A percentile compares a stretch with the other conserved stretches of the same genome.
These are phyloP conservation scores for Paramecium pentaurelia DNA, from an alignment of 73 alveolate species.

Conservation along the genomic window DNA sequence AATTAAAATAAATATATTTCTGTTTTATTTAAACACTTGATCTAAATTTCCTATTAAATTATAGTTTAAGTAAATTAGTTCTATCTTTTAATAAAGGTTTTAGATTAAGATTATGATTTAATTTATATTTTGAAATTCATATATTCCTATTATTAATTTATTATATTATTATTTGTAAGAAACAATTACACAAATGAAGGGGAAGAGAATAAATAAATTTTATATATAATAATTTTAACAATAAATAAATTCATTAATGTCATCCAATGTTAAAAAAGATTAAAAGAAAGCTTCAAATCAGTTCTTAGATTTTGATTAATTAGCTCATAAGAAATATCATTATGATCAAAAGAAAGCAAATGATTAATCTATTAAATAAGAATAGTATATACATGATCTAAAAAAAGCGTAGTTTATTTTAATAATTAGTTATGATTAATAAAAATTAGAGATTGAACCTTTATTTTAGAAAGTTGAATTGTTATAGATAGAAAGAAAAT, in stretches of 20 bases:
- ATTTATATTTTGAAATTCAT: not conserved
- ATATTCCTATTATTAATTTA: too few species aligned
- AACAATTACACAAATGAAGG: not conserved
- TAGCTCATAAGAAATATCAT: not conserved
- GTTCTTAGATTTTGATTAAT: not conserved
- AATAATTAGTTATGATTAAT: conserved; percentile 2
- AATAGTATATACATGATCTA: not conserved
- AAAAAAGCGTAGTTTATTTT: not conserved
- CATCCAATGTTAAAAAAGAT: not conserved
- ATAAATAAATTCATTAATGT: not conserved
- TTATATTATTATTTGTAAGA: not conserved
- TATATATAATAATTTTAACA: not conserved
- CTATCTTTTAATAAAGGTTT: not conserved
- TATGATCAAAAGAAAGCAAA: not conserved
- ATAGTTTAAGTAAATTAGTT: not conserved
- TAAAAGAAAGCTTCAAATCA: not conserved
- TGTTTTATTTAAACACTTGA: not conserved
- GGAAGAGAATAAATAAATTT: not conserved
- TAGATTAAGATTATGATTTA: not conserved
- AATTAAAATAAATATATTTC: not conserved
- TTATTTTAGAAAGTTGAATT: not conserved
- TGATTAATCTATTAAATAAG: not conserved
- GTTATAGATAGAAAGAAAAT: not conserved
- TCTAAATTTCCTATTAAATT: not conserved
- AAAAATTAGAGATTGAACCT: conserved; percentile 17